Evolutionary conservation across 2,329 filamentous ascomycete genomes (phyloP).

Genomic region (Diplodia corticola): DNA sequence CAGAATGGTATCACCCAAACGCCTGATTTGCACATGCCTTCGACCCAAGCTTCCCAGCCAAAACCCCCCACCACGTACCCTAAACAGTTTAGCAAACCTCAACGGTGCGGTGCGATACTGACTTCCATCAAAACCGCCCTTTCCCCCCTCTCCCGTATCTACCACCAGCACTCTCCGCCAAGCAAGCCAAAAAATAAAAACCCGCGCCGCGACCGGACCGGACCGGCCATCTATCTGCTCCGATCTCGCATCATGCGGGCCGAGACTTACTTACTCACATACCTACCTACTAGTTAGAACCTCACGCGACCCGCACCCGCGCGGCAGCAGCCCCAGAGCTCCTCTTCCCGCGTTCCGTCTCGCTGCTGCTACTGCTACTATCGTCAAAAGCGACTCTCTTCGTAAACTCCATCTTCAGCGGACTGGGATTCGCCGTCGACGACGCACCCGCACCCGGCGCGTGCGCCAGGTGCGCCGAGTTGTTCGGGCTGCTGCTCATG

Average conservation of each 20-base stretch:
- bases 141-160: too few species aligned
- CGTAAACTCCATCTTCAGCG: conserved; percentile 33
- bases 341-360: neutral
- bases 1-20: conserved; percentile 21
- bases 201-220: conserved; percentile 3
- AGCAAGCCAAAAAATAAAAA: too few species aligned
- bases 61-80: neutral
- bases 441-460: neutral
- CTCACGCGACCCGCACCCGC: neutral
- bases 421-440: conserved; percentile 30
- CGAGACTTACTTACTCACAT: too few species aligned
- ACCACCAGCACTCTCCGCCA: neutral
- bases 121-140: too few species aligned
- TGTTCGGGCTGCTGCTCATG: conserved; percentile 77
- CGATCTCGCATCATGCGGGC: too few species aligned
- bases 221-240: conserved; percentile 2
- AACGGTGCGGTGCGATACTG: neutral
- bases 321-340: too few species aligned
- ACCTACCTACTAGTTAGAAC: too few species aligned
- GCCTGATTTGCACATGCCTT: conserved; percentile 8
- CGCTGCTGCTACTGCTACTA: conserved; percentile 8
- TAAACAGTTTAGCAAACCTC: neutral
- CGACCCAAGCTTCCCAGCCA: neutral
- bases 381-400: conserved; percentile 24
- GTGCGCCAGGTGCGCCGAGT: conserved; percentile 51